Percentiles rank a stretch among this genome's conserved stretches.
These are phyloP conservation scores for Oxytropis ochrocephala DNA, from an alignment of 306 rosid species.

Conservation along the genomic window DNA sequence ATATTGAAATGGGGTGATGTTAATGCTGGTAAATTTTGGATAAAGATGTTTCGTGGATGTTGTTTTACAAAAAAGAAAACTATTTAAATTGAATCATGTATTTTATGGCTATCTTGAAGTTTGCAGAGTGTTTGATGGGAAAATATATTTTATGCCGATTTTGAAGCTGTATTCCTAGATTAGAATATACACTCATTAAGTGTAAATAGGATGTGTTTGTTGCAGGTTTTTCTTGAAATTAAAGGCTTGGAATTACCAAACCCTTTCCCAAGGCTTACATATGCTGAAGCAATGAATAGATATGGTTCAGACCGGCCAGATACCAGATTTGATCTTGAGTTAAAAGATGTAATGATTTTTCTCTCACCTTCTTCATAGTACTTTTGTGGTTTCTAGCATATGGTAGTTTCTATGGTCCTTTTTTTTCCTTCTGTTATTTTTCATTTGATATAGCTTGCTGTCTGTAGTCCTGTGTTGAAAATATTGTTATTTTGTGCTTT, in stretches of 20 bases:
- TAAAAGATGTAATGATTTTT: conserved; percentile 67
- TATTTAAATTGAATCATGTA: too few relatives aligned
- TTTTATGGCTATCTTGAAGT: too few relatives aligned
- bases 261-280: conserved; percentile 97
- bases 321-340: conserved; percentile 81
- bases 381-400: conserved; percentile 7
- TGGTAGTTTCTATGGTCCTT: neutral
- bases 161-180: neutral
- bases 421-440: neutral
- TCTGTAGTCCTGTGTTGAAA: neutral
- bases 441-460: neutral
- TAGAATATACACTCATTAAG: neutral
- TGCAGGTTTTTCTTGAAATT: conserved; percentile 85
- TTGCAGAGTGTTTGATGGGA: neutral
- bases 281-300: conserved; percentile 86
- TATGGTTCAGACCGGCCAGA: conserved; percentile 94
- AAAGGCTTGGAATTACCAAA: conserved; percentile 76
- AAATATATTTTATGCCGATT: neutral
- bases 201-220: conserved; percentile 14
- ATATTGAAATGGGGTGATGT: too few relatives aligned
- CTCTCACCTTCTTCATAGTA: conserved; percentile 5
- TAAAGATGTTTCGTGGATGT: too few relatives aligned
- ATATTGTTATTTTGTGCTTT: conserved; percentile 7
- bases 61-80: too few relatives aligned
- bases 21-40: too few relatives aligned